Percentiles rank a stretch among this genome's conserved stretches.
phyloP scores from a whole-genome alignment of 257 asterid species.

The Sherardia arvensis region DNA sequence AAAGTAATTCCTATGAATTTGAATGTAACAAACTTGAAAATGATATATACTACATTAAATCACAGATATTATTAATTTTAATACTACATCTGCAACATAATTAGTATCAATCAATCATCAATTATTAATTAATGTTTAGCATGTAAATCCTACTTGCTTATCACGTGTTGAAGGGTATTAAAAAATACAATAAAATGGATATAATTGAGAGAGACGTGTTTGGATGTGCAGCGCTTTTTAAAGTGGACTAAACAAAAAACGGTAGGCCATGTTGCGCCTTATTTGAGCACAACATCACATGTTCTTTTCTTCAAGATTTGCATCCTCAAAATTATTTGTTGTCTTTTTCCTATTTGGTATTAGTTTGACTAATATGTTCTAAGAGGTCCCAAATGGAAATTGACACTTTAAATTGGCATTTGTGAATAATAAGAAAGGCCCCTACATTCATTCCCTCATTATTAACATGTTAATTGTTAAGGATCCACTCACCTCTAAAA shows the following conservation, averaged over 20 bases:
- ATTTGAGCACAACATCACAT: slow-evolving; percentile 15
- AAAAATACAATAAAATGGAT: background rate
- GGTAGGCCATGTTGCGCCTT: background rate
- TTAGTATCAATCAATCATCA: no score
- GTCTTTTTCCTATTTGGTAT: background rate
- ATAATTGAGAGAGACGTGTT: slow-evolving; percentile 13
- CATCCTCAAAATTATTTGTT: background rate
- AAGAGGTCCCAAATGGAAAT: background rate
- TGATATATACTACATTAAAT: no score
- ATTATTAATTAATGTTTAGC: no score
- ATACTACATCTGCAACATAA: no score
- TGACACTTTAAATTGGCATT: background rate
- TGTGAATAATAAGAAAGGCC: background rate
- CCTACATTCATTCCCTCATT: background rate
- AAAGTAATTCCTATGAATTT: no score
- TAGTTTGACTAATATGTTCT: background rate
- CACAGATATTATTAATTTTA: no score
- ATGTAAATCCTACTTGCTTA: no score
- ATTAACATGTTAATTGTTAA: background rate
- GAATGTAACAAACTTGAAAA: no score
- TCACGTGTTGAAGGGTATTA: no score
- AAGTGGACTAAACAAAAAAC: background rate
- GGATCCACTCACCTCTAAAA: background rate
- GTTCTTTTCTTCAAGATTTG: background rate
- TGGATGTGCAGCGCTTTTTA: background rate